These are phyloP conservation scores for Fusarium nygamai DNA, from an alignment of 2,329 filamentous ascomycete species.

Conservation along the genomic window DNA sequence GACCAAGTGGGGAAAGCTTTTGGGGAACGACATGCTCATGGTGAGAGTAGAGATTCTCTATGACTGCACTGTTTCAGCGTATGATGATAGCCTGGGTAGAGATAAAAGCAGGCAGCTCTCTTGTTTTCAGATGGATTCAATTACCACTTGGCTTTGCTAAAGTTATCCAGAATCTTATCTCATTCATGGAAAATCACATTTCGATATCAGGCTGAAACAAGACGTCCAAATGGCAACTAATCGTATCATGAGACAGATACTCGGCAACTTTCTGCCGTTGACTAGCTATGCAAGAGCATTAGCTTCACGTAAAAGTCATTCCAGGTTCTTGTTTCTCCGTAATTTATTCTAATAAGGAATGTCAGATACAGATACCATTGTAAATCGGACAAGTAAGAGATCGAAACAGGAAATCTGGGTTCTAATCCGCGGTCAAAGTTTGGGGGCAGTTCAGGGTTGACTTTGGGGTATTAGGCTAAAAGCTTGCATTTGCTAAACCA, in stretches of 20 bases:
- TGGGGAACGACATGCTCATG: not conserved
- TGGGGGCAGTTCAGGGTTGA: not conserved
- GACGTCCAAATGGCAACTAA: rapidly evolving
- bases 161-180: not conserved
- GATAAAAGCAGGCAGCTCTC: not conserved
- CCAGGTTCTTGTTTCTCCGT: not conserved
- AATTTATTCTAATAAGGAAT: not conserved
- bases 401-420: not conserved
- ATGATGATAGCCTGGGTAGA: no score
- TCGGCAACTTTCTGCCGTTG: not conserved
- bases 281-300: not conserved
- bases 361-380: rapidly evolving
- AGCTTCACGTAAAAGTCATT: not conserved
- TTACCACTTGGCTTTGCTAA: no score
- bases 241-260: not conserved
- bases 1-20: not conserved
- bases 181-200: not conserved
- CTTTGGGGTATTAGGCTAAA: not conserved
- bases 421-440: not conserved
- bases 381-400: not conserved
- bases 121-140: not conserved
- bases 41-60: not conserved
- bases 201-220: not conserved
- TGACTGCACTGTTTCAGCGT: not conserved
- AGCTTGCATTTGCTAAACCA: rapidly evolving